Base-by-base conservation (phyloP, 1,284 basidiomycete species). In the Boletellus deceptivus region DNA sequence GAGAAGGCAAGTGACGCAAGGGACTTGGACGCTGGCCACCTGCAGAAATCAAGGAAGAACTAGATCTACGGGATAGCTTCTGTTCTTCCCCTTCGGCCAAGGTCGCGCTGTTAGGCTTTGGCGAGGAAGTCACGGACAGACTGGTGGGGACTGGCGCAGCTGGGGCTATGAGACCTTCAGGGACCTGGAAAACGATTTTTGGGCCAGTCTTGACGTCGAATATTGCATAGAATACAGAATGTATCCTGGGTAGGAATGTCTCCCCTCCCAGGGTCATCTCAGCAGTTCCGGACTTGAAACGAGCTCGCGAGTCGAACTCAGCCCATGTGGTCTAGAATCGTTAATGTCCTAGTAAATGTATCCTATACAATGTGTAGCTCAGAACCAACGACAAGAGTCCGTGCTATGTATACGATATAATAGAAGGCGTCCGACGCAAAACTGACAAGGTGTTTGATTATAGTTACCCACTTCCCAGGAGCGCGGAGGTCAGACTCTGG, bases 111-210 rank as follows among this genome's bases (percentile, higher is more conserved):
- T 80, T 73, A 4, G 78, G 74, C 13, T 72, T 65, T 14, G 77
- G 77, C n/a, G 75, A 72, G 36, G 70, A 72, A 6, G 74, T 70
- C 46, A 71, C 64, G 0, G 67, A 69, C 50, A 69, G 50, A 33
- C 59, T 69, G 24, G 65, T 35, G 6, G 64, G 5, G 14, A 16
- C 56, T 39, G 66, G 65, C 34, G 54, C 59, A 20, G 69, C 55
- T 3, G 70, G 61, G 8, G 78, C 74, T 55, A 95, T 90, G 37
- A 90, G 80, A 33, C 85, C 90, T 68, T 96, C 93, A 0, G 93
- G 93, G 7, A 96, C 91, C 68, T 95, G 93, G 61, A 86, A 90
- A 20, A 93, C 81, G 48, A 96, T 87, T 67, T 90, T 90, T 14
- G 91, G 89, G 0, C 93, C 93, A 58, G 87, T 80, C 8, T 75